phyloP scores from a whole-genome alignment of 140 eudicot genomes.

The Flaveria floridana region DNA sequence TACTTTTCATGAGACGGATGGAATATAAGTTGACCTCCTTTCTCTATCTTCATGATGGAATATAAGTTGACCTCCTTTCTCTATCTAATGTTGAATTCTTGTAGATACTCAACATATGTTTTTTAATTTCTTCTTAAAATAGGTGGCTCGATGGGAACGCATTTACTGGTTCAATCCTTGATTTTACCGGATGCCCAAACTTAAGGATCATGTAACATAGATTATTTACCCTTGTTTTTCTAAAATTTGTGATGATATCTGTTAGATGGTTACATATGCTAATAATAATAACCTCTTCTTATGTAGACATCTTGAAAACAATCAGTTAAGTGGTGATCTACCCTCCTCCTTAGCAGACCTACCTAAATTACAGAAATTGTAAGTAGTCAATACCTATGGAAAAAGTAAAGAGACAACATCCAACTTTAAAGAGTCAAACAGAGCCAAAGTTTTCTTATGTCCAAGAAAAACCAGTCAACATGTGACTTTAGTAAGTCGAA shows the following conservation, averaged over 20 bases:
- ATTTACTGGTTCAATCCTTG: slow-evolving; percentile 79
- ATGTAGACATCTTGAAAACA: slow-evolving; percentile 85
- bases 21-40: not conserved
- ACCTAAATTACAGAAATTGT: slow-evolving; percentile 74
- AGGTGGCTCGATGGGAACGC: slow-evolving; percentile 96
- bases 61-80: not conserved
- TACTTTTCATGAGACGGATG: slow-evolving; percentile 8
- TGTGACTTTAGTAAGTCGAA: slow-evolving; percentile 18
- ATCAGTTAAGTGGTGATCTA: slow-evolving; percentile 67
- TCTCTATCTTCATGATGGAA: slow-evolving; percentile 4
- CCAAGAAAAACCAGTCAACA: slow-evolving; percentile 13
- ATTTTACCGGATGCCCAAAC: slow-evolving; percentile 77
- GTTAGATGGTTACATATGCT: not conserved
- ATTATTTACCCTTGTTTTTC: not conserved
- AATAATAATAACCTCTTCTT: slow-evolving; percentile 21
- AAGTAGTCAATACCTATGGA: slow-evolving; percentile 36
- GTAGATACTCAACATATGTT: not conserved
- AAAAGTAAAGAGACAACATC: slow-evolving; percentile 4
- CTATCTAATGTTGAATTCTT: slow-evolving; percentile 2
- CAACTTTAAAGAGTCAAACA: slow-evolving; percentile 17
- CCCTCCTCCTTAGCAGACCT: slow-evolving; percentile 70
- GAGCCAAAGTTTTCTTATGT: slow-evolving; percentile 9
- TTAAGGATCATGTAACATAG: slow-evolving; percentile 62
- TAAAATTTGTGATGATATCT: slow-evolving; percentile 3
- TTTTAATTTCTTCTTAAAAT: slow-evolving; percentile 23